These are phyloP conservation scores for Hibiscus trionum DNA, from an alignment of 345 rosid genomes.

Conservation along the genomic window DNA sequence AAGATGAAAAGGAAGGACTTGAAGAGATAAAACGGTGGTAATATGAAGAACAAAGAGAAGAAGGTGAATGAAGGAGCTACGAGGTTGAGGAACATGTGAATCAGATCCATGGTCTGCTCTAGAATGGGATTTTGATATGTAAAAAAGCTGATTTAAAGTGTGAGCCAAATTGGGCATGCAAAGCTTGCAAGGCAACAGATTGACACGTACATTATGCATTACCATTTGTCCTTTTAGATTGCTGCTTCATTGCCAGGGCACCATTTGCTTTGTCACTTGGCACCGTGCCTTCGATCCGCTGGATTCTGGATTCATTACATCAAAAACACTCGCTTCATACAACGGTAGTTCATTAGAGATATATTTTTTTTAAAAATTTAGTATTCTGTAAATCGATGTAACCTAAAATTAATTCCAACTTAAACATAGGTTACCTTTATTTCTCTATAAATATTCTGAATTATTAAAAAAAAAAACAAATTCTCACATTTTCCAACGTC, in stretches of 20 bases:
- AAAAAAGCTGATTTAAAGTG: background rate
- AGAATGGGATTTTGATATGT: background rate
- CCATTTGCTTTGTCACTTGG: background rate
- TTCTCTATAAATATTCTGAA: too few species aligned
- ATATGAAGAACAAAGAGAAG: constrained; percentile 39
- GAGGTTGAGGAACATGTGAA: constrained; percentile 38
- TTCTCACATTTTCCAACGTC: too few species aligned
- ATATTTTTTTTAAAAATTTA: too few species aligned
- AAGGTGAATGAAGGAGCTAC: constrained; percentile 43
- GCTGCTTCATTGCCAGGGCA: background rate
- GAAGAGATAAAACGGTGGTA: constrained; percentile 38
- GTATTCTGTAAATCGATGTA: too few species aligned
- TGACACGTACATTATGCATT: constrained; percentile 29
- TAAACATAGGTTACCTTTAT: too few species aligned
- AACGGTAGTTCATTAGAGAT: too few species aligned
- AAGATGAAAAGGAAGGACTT: constrained; percentile 29
- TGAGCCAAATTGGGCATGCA: constrained; percentile 13
- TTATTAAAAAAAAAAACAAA: too few species aligned
- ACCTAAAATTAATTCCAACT: too few species aligned
- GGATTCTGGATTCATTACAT: too few species aligned
- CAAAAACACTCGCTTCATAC: too few species aligned
- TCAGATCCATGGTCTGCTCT: background rate
- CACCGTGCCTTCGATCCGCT: background rate
- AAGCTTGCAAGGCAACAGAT: constrained; percentile 27
- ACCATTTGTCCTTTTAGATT: background rate